Evolutionary conservation across 352 stramenopile genomes (phyloP).

Genomic region (Phytophthora sojae): DNA sequence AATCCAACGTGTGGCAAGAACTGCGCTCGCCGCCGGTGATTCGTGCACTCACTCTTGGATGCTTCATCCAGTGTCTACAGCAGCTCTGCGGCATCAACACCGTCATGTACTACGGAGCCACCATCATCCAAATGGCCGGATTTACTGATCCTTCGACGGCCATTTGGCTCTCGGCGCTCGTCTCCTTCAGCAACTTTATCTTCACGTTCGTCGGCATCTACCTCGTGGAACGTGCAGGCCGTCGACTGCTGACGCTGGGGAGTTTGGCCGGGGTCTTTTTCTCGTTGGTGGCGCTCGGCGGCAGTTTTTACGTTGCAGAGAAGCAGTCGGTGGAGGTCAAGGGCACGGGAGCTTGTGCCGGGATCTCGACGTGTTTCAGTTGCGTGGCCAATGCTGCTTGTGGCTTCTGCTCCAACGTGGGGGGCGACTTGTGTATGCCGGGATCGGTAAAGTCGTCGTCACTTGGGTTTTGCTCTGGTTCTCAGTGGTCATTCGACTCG

Average conservation of each 20-base stretch:
- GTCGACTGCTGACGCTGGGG: conserved; percentile 15
- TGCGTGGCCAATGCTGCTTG: conserved; percentile 65
- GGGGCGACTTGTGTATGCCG: conserved; percentile 38
- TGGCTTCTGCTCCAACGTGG: conserved; percentile 31
- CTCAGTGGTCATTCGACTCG: conserved; percentile 54
- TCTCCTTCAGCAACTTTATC: conserved; percentile 37
- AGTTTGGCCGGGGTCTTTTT: conserved; percentile 25
- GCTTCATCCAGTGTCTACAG: conserved; percentile 49
- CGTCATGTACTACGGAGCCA: conserved; percentile 85
- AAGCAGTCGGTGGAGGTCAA: conserved; percentile 13
- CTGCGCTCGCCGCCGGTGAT: conserved; percentile 41
- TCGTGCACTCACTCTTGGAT: conserved; percentile 53
- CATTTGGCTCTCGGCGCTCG: conserved; percentile 74
- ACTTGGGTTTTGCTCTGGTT: conserved; percentile 28
- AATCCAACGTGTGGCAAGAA: conserved; percentile 47
- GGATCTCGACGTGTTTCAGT: conserved; percentile 62
- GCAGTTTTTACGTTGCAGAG: conserved; percentile 20
- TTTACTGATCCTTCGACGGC: conserved; percentile 69
- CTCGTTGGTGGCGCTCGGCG: conserved; percentile 14
- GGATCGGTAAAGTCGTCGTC: conserved; percentile 22
- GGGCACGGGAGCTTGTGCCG: conserved; percentile 38
- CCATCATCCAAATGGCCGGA: conserved; percentile 77
- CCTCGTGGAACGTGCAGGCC: conserved; percentile 21
- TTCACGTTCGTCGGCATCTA: conserved; percentile 27
- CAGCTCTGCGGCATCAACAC: conserved; percentile 85